These are phyloP conservation scores for Penicillium waksmanii DNA, from an alignment of 495 filamentous ascomycete genomes.

Conservation along the genomic window DNA sequence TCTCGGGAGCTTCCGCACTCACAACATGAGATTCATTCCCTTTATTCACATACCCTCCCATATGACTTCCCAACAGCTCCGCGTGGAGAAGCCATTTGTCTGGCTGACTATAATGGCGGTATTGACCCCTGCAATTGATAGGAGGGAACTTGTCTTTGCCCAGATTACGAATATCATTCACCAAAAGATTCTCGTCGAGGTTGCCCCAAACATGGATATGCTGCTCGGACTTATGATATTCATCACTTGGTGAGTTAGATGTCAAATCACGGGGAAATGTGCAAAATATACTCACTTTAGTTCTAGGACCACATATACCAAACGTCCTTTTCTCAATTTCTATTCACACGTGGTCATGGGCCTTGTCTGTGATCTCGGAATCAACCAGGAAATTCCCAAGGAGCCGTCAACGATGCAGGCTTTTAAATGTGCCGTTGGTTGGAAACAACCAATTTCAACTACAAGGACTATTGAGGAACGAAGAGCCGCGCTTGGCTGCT, in stretches of 20 bases:
- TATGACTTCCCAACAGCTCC: conserved; percentile 51
- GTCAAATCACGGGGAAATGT: not conserved
- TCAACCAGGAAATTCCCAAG: conserved; percentile 50
- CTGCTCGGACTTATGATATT: conserved; percentile 57
- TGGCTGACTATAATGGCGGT: conserved; percentile 60
- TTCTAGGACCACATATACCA: conserved; percentile 22
- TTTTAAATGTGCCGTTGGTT: conserved; percentile 28
- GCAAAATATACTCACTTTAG: not conserved
- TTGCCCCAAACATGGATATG: conserved; percentile 56
- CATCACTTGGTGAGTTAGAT: conserved; percentile 43
- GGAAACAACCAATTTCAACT: conserved; percentile 20
- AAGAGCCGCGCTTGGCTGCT: conserved; percentile 57
- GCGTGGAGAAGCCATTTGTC: conserved; percentile 51
- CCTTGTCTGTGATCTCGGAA: conserved; percentile 56
- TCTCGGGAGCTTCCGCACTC: conserved; percentile 42
- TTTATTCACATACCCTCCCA: conserved; percentile 48
- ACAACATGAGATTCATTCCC: conserved; percentile 47
- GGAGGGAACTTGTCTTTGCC: conserved; percentile 39
- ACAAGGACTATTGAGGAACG: conserved; percentile 54
- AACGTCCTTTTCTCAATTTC: conserved; percentile 38
- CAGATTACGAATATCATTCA: conserved; percentile 47
- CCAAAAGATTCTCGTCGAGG: conserved; percentile 51
- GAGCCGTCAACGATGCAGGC: conserved; percentile 27
- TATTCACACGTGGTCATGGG: conserved; percentile 54
- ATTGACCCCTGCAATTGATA: conserved; percentile 29